These are phyloP conservation scores for Suillus discolor DNA, from an alignment of 768 basidiomycete genomes.

Conservation along the genomic window DNA sequence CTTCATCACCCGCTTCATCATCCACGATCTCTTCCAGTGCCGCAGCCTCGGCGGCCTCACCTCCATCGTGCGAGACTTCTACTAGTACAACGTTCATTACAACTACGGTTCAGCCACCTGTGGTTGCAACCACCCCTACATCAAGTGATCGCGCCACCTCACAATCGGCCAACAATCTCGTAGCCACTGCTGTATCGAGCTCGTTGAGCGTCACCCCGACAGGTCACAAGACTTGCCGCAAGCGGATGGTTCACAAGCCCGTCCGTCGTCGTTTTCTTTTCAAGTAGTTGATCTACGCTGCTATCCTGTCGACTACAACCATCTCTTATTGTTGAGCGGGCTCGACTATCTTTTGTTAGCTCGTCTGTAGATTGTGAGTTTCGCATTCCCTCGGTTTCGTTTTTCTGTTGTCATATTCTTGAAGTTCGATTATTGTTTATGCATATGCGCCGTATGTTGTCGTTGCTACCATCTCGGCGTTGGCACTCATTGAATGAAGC, in stretches of 20 bases:
- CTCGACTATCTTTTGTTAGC: not conserved
- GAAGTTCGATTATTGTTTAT: not conserved
- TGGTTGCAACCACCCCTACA: not conserved
- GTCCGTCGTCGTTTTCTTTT: not conserved
- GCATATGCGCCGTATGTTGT: not conserved
- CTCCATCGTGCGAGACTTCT: not conserved
- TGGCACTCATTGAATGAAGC: slow-evolving; percentile 2
- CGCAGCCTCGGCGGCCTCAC: no score
- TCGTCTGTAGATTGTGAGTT: not conserved
- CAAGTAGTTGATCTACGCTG: not conserved
- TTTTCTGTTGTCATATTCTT: not conserved
- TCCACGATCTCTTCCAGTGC: not conserved
- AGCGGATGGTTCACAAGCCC: slow-evolving; percentile 4
- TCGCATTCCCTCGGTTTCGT: not conserved
- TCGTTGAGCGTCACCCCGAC: not conserved
- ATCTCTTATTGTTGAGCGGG: not conserved
- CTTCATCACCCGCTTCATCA: not conserved
- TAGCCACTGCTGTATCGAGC: not conserved
- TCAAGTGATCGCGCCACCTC: not conserved
- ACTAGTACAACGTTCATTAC: not conserved
- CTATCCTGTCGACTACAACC: not conserved
- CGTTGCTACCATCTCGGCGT: not conserved
- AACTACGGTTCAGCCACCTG: not conserved
- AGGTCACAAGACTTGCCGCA: not conserved
- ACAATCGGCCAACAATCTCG: not conserved